Conservation (phyloP, 2,329 filamentous ascomycete genomes). For the Trichoderma koningiopsis region DNA sequence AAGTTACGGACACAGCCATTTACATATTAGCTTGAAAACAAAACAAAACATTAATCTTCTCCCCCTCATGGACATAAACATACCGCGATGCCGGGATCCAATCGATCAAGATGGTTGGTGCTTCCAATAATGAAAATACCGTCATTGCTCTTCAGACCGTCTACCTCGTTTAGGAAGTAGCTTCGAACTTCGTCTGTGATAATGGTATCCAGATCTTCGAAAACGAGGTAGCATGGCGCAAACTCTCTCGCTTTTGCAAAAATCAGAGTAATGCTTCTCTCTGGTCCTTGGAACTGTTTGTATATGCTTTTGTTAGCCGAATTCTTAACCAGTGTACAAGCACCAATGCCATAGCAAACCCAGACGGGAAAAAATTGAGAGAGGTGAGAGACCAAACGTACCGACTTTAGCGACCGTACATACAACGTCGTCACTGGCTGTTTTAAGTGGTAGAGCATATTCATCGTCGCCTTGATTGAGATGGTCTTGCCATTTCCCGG, state of each 20-base stretch:
- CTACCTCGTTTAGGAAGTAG: conserved; percentile 74
- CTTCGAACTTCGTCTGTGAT: conserved; percentile 61
- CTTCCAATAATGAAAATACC: conserved; percentile 70
- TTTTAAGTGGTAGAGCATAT: conserved; percentile 57
- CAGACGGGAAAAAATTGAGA: conserved; percentile 21
- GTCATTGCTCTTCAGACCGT: conserved; percentile 69
- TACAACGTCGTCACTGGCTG: conserved; percentile 61
- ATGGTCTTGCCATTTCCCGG: conserved; percentile 70
- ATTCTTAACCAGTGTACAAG: background rate
- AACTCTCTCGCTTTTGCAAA: conserved; percentile 62
- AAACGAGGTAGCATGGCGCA: conserved; percentile 69
- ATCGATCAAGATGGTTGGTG: conserved; percentile 65
- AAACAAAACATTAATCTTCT: background rate
- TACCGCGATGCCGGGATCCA: conserved; percentile 66
- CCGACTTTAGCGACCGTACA: conserved; percentile 54
- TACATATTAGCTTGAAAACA: background rate
- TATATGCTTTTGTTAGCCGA: conserved; percentile 12
- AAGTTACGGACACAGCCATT: background rate
- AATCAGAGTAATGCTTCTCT: conserved; percentile 55
- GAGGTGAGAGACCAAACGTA: conserved; percentile 32
- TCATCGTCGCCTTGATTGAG: conserved; percentile 70
- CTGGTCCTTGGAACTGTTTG: conserved; percentile 54
- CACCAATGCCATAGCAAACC: background rate
- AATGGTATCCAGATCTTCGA: conserved; percentile 71
- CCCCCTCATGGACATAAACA: conserved; percentile 27